Percentiles rank a stretch among this genome's conserved stretches.
These are phyloP conservation scores for Alternaria gansuensis DNA, from an alignment of 2,329 filamentous ascomycete species.

Conservation along the genomic window DNA sequence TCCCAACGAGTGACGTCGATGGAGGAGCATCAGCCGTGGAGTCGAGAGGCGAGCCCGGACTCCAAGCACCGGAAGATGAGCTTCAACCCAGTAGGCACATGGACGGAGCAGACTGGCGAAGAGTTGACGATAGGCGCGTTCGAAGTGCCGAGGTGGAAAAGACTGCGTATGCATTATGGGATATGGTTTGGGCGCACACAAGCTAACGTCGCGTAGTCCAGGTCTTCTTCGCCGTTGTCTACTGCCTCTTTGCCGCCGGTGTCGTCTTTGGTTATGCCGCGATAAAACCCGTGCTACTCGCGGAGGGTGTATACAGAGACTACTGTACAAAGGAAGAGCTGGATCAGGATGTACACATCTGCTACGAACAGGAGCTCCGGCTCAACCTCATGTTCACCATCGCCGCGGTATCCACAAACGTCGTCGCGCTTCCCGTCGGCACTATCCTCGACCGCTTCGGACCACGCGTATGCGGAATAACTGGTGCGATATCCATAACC, in stretches of 20 bases:
- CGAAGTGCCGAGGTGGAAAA: conserved; percentile 63
- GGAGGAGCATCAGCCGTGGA: conserved; percentile 55
- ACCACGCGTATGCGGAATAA: conserved; percentile 76
- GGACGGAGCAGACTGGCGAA: conserved; percentile 54
- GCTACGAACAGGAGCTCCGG: conserved; percentile 53
- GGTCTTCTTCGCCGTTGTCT: conserved; percentile 72
- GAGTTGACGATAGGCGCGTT: conserved; percentile 59
- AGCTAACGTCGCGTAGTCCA: conserved; percentile 64
- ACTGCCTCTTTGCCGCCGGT: conserved; percentile 78
- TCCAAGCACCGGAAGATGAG: conserved; percentile 57
- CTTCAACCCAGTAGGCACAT: conserved; percentile 60
- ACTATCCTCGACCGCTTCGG: conserved; percentile 85
- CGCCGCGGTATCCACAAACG: conserved; percentile 86
- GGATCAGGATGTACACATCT: conserved; percentile 45
- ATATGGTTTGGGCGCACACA: neutral
- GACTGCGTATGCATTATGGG: conserved; percentile 57
- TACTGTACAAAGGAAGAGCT: conserved; percentile 51
- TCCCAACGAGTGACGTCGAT: conserved; percentile 52
- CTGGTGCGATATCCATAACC: conserved; percentile 73
- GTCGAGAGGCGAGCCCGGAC: conserved; percentile 50
- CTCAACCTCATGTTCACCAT: conserved; percentile 94
- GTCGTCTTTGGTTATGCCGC: conserved; percentile 55
- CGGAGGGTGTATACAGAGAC: conserved; percentile 51
- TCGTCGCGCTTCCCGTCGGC: conserved; percentile 84
- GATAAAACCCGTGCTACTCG: conserved; percentile 53